phyloP scores from a whole-genome alignment of 768 basidiomycete genomes.

The Lactarius quietus region DNA sequence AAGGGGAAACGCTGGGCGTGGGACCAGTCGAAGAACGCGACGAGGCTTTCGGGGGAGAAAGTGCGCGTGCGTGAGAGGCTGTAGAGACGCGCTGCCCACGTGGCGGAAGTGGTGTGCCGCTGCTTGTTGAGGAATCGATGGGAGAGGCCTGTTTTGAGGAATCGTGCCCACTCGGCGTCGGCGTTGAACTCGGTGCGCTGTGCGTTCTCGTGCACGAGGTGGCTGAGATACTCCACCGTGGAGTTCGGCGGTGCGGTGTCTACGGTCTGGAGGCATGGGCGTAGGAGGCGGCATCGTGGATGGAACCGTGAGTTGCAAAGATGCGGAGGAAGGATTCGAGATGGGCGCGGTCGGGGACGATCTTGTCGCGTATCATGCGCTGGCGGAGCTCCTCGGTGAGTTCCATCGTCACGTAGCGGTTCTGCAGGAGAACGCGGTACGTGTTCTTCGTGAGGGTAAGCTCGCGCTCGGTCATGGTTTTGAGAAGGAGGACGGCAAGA shows the following conservation, averaged over 20 bases:
- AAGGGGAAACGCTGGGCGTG: conserved; percentile 31
- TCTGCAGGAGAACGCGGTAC: conserved; percentile 25
- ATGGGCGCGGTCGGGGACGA: conserved; percentile 41
- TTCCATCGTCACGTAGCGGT: conserved; percentile 49
- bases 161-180: conserved; percentile 13
- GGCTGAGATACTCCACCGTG: conserved; percentile 18
- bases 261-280: conserved; percentile 37
- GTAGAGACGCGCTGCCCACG: conserved; percentile 19
- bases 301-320: conserved; percentile 43
- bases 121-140: conserved; percentile 10
- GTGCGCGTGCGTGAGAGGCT: conserved; percentile 12
- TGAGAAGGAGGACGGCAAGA: conserved; percentile 17
- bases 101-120: neutral
- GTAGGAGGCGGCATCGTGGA: conserved; percentile 42
- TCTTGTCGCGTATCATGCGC: conserved; percentile 40
- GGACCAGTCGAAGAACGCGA: conserved; percentile 39
- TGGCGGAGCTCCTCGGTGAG: conserved; percentile 46
- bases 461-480: conserved; percentile 20
- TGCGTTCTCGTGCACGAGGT: conserved; percentile 15
- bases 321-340: conserved; percentile 49
- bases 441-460: conserved; percentile 14
- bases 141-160: neutral
- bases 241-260: conserved; percentile 7
- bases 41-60: conserved; percentile 33
- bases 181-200: conserved; percentile 1